Evolutionary conservation across 352 stramenopile genomes (phyloP), one percentile per base, ranked within the genome.

Genomic region (Phytophthora citrophthora): DNA sequence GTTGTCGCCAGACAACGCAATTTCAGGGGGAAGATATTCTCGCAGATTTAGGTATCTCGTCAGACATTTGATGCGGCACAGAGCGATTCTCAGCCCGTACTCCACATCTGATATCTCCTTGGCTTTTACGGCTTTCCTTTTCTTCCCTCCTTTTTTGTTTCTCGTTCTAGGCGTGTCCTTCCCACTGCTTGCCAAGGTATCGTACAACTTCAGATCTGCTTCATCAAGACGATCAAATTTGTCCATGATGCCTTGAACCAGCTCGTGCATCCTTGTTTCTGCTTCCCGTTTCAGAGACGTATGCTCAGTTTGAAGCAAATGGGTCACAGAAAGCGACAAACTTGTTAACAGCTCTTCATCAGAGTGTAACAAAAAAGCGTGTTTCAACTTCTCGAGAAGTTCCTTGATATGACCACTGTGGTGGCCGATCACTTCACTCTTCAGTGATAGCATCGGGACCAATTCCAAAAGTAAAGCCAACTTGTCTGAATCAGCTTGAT

Each of bases 401-500:
- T 71, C 79, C 18, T 87, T 93, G 4, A 95, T 82, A 12, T 91
- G 71, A 9, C 61, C 60, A 13, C 86, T 72, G 31, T 94, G 81
- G n/a, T 91, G 79, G 6, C 82, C 84, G 54, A 83, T 88, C 27
- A 91, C 73, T 7, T 92, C 75, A 24, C 71, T 76, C 16, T 69
- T 81, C 46, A 93, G 52, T 1, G 81, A 72, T 29, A 95, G 51
- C 64, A 92, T 80, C 3, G 88, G 86, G 18, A 95, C 88, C 32
- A 95, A 67, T 62, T 94, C 69, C 20, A 93, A 74, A 26, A 95
- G 58, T 40, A 95, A 62, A 3, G 70, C 77, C 16, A 96, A 49
- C 38, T 96, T 96, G 53, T 93, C 86, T 2, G 78, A 69, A 45
- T 96, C 88, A 0, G 87, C 83, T 57, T 96, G 86, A 32, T 90